These are phyloP conservation scores for Pleomassaria siparia DNA, from an alignment of 2,329 filamentous ascomycete species.

Conservation along the genomic window DNA sequence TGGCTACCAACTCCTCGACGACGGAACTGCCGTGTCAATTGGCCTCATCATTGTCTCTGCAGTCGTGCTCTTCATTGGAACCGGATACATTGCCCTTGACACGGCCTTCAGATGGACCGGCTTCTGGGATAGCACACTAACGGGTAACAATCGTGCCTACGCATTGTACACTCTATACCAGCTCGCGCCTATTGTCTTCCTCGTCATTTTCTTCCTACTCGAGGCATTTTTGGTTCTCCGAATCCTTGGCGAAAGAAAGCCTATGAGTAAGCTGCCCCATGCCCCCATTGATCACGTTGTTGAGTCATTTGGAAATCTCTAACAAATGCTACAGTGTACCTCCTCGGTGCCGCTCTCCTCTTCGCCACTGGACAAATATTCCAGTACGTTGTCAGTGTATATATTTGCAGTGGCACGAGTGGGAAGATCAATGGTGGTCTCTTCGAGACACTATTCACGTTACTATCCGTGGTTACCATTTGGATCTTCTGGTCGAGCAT, in stretches of 20 bases:
- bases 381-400: conserved; percentile 88
- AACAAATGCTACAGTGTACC: conserved; percentile 61
- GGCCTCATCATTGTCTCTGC: conserved; percentile 74
- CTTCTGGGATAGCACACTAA: conserved; percentile 63
- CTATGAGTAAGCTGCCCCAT: conserved; percentile 83
- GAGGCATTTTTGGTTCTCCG: conserved; percentile 82
- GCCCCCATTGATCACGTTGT: neutral
- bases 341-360: conserved; percentile 70
- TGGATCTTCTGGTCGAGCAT: conserved; percentile 99
- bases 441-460: conserved; percentile 91
- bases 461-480: conserved; percentile 76
- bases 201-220: conserved; percentile 83
- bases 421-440: conserved; percentile 91
- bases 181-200: conserved; percentile 81
- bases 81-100: conserved; percentile 93
- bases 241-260: conserved; percentile 82
- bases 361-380: conserved; percentile 95
- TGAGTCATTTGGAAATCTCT: conserved; percentile 11
- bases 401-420: conserved; percentile 80
- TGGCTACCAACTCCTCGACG: conserved; percentile 90
- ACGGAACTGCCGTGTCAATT: conserved; percentile 83
- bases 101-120: conserved; percentile 85
- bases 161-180: conserved; percentile 94
- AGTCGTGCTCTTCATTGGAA: conserved; percentile 76
- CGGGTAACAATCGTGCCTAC: conserved; percentile 65